These are phyloP conservation scores for Fusarium nelsonii DNA, from an alignment of 2,329 filamentous ascomycete genomes.

Conservation along the genomic window DNA sequence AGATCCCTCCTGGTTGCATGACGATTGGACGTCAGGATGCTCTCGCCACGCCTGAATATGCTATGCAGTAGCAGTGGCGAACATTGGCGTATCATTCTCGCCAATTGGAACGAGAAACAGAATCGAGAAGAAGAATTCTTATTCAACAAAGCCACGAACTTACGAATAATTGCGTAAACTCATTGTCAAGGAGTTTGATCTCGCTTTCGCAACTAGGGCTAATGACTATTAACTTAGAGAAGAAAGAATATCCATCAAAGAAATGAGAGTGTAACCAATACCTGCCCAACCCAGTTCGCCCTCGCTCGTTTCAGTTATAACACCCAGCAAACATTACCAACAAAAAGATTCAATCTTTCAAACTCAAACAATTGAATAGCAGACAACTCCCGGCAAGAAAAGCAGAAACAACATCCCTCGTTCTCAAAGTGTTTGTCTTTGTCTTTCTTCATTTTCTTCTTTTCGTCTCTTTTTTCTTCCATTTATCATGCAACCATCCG, in stretches of 20 bases:
- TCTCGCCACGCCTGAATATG: slow-evolving; percentile 5
- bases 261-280: not conserved
- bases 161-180: slow-evolving; percentile 8
- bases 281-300: not conserved
- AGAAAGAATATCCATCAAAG: not conserved
- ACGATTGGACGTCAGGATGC: slow-evolving; percentile 7
- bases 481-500: slow-evolving; percentile 2
- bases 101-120: slow-evolving; percentile 4
- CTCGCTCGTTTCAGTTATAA: slow-evolving; percentile 19
- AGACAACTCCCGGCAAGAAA: not conserved
- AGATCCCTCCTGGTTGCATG: not conserved
- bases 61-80: not conserved
- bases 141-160: slow-evolving; percentile 10
- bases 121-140: not conserved
- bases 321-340: not conserved
- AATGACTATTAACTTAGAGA: not conserved
- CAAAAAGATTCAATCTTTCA: not conserved
- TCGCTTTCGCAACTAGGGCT: not conserved
- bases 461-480: slow-evolving; percentile 9
- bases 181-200: not conserved
- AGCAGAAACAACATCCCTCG: not conserved
- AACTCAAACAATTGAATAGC: slow-evolving; percentile 18
- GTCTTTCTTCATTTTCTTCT: not conserved
- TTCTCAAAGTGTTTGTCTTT: not conserved
- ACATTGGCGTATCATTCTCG: not conserved